These are phyloP conservation scores for Penicillium nucicola DNA, from an alignment of 495 filamentous ascomycete genomes.

Conservation along the genomic window DNA sequence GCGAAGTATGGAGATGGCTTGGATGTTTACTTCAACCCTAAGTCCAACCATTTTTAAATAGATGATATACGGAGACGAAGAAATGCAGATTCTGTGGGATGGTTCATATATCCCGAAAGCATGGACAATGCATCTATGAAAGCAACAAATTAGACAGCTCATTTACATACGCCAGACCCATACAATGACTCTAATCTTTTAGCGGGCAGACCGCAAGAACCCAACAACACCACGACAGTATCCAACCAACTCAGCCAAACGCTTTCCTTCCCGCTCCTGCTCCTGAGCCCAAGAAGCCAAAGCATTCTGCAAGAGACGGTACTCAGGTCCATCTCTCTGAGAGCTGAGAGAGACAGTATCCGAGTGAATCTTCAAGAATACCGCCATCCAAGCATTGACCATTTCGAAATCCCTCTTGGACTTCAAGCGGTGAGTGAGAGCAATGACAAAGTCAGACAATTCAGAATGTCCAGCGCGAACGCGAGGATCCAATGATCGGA, in stretches of 20 bases:
- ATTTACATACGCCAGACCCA: background rate
- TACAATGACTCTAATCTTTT: background rate
- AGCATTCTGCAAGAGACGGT: constrained; percentile 44
- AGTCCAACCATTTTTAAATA: no score
- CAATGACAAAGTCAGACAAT: constrained; percentile 65
- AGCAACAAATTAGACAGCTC: background rate
- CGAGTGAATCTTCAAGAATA: constrained; percentile 77
- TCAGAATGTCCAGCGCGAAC: constrained; percentile 48
- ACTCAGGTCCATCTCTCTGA: constrained; percentile 36
- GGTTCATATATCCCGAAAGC: background rate
- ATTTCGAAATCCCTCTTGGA: constrained; percentile 82
- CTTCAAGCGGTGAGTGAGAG: constrained; percentile 65
- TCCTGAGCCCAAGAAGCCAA: constrained; percentile 63
- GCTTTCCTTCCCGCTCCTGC: constrained; percentile 63
- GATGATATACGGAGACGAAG: no score
- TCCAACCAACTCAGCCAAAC: constrained; percentile 73
- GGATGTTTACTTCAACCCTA: no score
- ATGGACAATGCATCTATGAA: background rate
- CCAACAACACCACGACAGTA: constrained; percentile 86
- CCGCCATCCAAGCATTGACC: constrained; percentile 93
- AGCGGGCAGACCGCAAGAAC: constrained; percentile 69
- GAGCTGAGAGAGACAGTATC: constrained; percentile 50
- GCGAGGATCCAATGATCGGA: constrained; percentile 67
- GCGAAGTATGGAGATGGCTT: no score
- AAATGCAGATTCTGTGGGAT: no score